phyloP scores from a whole-genome alignment of 176 grass and related monocot species.

The Rhynchospora pubera region DNA sequence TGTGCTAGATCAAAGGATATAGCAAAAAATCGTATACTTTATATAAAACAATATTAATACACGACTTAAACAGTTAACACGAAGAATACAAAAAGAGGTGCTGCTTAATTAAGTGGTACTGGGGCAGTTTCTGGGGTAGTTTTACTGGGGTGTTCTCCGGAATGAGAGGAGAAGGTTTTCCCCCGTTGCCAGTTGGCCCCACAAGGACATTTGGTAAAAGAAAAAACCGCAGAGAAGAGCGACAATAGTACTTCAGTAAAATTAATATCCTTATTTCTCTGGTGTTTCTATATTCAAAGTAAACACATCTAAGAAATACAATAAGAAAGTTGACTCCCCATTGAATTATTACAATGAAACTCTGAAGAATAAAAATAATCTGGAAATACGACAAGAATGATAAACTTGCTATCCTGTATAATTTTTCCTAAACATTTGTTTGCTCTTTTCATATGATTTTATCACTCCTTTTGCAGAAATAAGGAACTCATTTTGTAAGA shows the following conservation, averaged over 20 bases:
- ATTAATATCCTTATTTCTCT: not conserved
- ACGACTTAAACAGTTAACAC: not conserved
- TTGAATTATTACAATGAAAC: not conserved
- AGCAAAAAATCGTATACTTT: not conserved
- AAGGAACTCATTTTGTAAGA: conserved; percentile 18
- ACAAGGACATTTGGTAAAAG: not conserved
- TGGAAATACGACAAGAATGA: not conserved
- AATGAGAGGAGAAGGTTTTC: not conserved
- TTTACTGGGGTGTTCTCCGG: no score
- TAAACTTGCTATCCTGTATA: not conserved
- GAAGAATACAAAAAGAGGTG: not conserved
- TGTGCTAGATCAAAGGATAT: not conserved
- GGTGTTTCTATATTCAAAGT: not conserved
- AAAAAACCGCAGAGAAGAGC: not conserved
- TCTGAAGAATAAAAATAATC: not conserved
- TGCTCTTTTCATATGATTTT: conserved; percentile 1
- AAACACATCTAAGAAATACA: not conserved
- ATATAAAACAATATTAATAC: not conserved
- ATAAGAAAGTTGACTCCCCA: not conserved
- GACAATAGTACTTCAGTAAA: not conserved
- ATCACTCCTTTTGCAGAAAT: conserved; percentile 24
- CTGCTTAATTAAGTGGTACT: not conserved
- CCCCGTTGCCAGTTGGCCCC: not conserved
- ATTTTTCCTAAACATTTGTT: conserved; percentile 4
- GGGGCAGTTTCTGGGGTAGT: not conserved